These are phyloP conservation scores for Avicennia marina DNA, from an alignment of 257 asterid species.

Conservation along the genomic window DNA sequence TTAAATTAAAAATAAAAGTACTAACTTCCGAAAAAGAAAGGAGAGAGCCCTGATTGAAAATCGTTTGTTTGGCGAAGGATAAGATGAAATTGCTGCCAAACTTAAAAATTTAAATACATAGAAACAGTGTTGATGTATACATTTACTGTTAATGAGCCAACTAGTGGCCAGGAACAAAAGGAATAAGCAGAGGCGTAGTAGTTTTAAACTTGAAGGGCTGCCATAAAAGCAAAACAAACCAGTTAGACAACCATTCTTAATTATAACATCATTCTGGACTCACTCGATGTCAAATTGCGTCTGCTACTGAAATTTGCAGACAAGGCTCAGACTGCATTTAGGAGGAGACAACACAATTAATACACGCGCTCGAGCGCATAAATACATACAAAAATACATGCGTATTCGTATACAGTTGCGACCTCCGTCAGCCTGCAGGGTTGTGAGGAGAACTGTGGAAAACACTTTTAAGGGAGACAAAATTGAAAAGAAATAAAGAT, in stretches of 20 bases:
- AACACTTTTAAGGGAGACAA: background rate
- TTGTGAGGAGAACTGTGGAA: background rate
- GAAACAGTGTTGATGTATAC: too few species aligned
- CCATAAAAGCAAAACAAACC: too few species aligned
- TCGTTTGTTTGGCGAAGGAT: too few species aligned
- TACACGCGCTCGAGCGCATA: too few species aligned
- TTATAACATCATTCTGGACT: background rate
- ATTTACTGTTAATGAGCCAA: conserved; percentile 4
- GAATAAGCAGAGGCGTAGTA: conserved; percentile 11
- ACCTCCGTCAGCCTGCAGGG: too few species aligned
- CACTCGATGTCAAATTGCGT: background rate
- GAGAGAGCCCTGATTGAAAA: too few species aligned
- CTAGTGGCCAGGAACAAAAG: conserved; percentile 20
- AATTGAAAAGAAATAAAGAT: conserved; percentile 1
- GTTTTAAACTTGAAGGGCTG: too few species aligned
- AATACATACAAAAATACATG: background rate
- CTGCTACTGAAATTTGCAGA: conserved; percentile 2
- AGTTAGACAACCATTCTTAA: background rate
- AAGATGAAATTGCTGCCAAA: too few species aligned
- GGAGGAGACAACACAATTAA: conserved; percentile 14
- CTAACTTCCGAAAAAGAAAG: too few species aligned
- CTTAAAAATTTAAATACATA: too few species aligned
- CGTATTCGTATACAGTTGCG: too few species aligned
- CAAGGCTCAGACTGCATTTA: conserved; percentile 13
- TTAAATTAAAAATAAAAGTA: too few species aligned